Base-by-base conservation (phyloP, 2,329 filamentous ascomycete species). In the Claviceps africana region DNA sequence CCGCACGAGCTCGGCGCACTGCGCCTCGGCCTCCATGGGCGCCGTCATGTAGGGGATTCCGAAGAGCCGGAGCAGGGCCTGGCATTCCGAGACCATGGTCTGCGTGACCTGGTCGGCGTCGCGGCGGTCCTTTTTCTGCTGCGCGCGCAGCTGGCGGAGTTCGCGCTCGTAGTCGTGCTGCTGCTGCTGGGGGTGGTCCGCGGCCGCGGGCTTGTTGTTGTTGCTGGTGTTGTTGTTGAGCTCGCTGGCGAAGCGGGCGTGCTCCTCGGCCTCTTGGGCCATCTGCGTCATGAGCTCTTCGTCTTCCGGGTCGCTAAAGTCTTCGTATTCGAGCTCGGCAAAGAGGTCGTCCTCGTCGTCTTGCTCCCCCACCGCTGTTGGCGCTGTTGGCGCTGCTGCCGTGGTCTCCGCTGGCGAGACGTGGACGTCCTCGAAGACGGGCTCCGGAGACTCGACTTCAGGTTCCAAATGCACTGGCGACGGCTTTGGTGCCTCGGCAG, bases 11-110 rank as follows among this genome's bases (percentile, higher is more conserved):
- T 95, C 87, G 0, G 93, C 93, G 62, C 93, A 98, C 65, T 98
- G 93, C 0, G 93, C 93, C 73, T 98, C 93, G 0, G 93, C 93
- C 75, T 98, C 93, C 93, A 97, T 97, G 0, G 94, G 94, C 0
- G 93, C 93, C 0, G 91, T 98, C 59, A 98, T 85, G 63, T 98
- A 98, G 0, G 93, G 93, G 11, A 98, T 80, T 0, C 93, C 93
- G 65, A 98, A 98, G 9, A 96, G 78, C 5, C 82, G 79, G 21
- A 98, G 79, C 0, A 98, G 77, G 46, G 93, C 85, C 64, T 98
- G 93, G 57, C 93, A 97, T 68, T 98, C 94, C 1, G 84, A 81
- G 42, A 97, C 82, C 93, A 98, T 98, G 58, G 91, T 85, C 58
- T 95, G 87, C 0, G 90, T 95, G 4, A 98, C 91, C 67, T 98